Conservation (phyloP, 768 basidiomycete species). For the Trametes gibbosa region DNA sequence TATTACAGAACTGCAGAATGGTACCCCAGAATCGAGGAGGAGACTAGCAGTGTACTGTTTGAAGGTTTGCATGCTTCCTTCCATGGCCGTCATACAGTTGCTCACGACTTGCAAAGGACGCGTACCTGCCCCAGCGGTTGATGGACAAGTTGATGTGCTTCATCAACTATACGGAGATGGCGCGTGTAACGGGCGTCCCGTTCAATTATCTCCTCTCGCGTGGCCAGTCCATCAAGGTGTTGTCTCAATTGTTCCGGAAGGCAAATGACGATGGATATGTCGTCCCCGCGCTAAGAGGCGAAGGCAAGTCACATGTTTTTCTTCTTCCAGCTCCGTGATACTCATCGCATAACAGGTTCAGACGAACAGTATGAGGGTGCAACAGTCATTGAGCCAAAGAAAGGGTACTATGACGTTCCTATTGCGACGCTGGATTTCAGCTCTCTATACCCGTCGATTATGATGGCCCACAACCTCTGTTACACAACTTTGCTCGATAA, state of each 20-base stretch:
- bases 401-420: constrained; percentile 93
- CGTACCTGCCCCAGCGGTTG: constrained; percentile 93
- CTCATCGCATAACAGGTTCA: constrained; percentile 45
- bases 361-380: constrained; percentile 99
- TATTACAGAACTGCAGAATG: constrained; percentile 97
- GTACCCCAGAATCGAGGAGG: constrained; percentile 88
- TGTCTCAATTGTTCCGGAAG: constrained; percentile 92
- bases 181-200: constrained; percentile 99
- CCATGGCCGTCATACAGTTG: neutral
- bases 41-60: constrained; percentile 96
- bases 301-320: constrained; percentile 52
- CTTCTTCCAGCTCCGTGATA: neutral
- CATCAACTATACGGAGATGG: constrained; percentile 97
- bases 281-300: constrained; percentile 79
- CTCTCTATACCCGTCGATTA: constrained; percentile 97
- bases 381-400: constrained; percentile 95
- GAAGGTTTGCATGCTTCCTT: constrained; percentile 56
- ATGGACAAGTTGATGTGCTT: constrained; percentile 99
- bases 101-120: constrained; percentile 59
- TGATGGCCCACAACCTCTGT: constrained; percentile 99
- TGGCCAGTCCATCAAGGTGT: constrained; percentile 98
- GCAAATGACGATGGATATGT: constrained; percentile 91
- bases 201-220: constrained; percentile 94
- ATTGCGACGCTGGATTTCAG: constrained; percentile 99
- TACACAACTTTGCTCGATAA: constrained; percentile 95